Evolutionary conservation across 345 rosid species (phyloP), one percentile per base, ranked within the genome.

Genomic region (Acer saccharum): DNA sequence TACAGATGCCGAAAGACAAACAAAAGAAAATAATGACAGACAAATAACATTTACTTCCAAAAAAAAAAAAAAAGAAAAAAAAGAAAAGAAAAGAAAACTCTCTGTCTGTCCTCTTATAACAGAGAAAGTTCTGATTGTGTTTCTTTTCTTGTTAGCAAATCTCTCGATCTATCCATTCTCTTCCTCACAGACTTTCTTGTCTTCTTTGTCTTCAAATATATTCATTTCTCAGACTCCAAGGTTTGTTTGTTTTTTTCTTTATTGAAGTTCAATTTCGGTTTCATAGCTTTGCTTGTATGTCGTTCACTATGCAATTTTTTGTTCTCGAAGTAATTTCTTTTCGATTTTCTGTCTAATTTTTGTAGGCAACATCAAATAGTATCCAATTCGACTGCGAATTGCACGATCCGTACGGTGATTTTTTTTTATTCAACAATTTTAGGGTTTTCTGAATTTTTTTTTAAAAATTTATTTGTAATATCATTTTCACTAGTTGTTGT

Each of bases 81-180:
- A 39, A 18, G 54, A 69, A 52, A 64, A 64, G 12, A 43, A 23
- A 44, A 5, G 2, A 27, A 16, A 10, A 7, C 81, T 52, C 80
- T 74, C 76, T 27, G 29, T 27, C 29, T 75, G 79, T 72, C 83
- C 25, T 74, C 18, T 17, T 67, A 71, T 54, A 61, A 21, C 66
- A 77, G 85, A 81, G 80, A 84, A 83, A 86, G 77, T 86, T 90
- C 80, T 83, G 90, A 84, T 88, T 88, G 73, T 87, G 86, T 86
- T 82, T 79, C 83, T 72, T 76, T 86, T 76, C 68, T 83, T 76
- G 81, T 54, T 78, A 20, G 32, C 81, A 76, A 75, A 81, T 72
- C 86, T 68, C 82, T 81, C 82, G 79, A 73, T 82, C 84, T 83
- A 77, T 75, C 71, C 80, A 66, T 54, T 76, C 72, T 55, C 69